Base-by-base conservation (phyloP, 768 basidiomycete species). In the Rhodosporidiobolus odoratus region DNA sequence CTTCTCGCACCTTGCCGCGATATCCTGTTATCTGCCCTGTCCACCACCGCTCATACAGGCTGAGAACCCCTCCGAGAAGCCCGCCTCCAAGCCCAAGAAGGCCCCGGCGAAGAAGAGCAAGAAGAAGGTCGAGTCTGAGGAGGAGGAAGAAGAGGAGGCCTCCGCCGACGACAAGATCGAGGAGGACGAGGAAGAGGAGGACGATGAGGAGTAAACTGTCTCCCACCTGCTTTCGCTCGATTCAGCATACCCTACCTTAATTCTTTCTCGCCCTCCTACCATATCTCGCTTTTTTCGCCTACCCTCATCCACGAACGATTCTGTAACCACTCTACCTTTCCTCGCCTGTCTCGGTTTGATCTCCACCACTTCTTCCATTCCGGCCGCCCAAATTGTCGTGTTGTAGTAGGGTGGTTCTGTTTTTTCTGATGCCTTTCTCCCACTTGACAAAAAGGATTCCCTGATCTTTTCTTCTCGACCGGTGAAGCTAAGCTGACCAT, bases 41-140 rank as follows among this genome's bases (percentile, higher is more conserved):
- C n/a, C n/a, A n/a, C n/a, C n/a, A n/a, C n/a, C n/a, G 4, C n/a
- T 0, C 15, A 6, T 2, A 8, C 50, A 63, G 53, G 63, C 8
- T n/a, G 64, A 65, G 64, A 65, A 56, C 64, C 38, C n/a, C 41
- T 10, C 19, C 34, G 58, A 53, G 9, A 45, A 37, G 50, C 50
- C 62, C 34, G 57, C 62, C 27, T 27, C 53, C 6, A 47, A 43
- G 34, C n/a, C n/a, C n/a, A 69, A 69, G 53, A 69, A 63, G 57
- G 37, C 61, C 15, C 35, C 61, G 32, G n/a, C 63, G 23, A 65
- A 56, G 54, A 61, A 65, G 64, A 65, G 62, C 53, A 32, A 30
- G 57, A 48, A 58, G 35, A 66, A 66, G 62, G 37, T 35, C 57
- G 56, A 3, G 25, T 35, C 53, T 40, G 37, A 27, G 16, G 53